phyloP scores from a whole-genome alignment of 345 rosid species.

The Arabidopsis arenosa region DNA sequence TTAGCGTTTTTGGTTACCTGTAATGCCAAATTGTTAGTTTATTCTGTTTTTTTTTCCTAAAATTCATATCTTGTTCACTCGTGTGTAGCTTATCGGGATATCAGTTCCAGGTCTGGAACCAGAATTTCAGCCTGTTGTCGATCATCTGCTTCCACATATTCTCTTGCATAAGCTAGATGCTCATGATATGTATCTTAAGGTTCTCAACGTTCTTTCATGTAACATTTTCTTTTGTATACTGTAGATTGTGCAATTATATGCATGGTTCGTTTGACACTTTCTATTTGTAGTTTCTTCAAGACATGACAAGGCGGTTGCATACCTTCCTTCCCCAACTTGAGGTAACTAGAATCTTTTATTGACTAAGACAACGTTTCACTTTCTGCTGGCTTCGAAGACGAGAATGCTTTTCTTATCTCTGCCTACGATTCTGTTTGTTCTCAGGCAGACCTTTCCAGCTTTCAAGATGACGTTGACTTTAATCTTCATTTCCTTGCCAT shows the following conservation, averaged over 20 bases:
- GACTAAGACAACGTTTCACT: slow-evolving; percentile 11
- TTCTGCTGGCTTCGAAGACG: slow-evolving; percentile 8
- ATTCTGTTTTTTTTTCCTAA: neutral
- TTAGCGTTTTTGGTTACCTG: neutral
- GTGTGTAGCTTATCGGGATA: slow-evolving; percentile 75
- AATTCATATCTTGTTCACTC: slow-evolving; percentile 11
- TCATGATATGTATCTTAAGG: slow-evolving; percentile 84
- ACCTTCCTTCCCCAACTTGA: slow-evolving; percentile 86
- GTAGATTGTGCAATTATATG: slow-evolving; percentile 32
- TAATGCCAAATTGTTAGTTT: neutral
- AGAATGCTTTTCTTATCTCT: neutral
- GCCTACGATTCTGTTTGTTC: slow-evolving; percentile 26
- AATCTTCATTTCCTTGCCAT: slow-evolving; percentile 70
- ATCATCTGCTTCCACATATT: slow-evolving; percentile 73
- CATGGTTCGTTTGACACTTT: slow-evolving; percentile 50
- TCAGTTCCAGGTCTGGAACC: slow-evolving; percentile 74
- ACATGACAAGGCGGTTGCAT: slow-evolving; percentile 68
- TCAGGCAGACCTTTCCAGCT: slow-evolving; percentile 67
- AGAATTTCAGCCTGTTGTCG: slow-evolving; percentile 84
- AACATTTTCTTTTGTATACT: slow-evolving; percentile 6
- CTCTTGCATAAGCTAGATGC: slow-evolving; percentile 75
- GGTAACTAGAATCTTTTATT: slow-evolving; percentile 51
- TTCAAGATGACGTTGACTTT: slow-evolving; percentile 65
- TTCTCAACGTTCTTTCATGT: slow-evolving; percentile 32
- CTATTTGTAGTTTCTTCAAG: slow-evolving; percentile 81